Conservation (phyloP, 768 basidiomycete species). For the Boletus bicolor region DNA sequence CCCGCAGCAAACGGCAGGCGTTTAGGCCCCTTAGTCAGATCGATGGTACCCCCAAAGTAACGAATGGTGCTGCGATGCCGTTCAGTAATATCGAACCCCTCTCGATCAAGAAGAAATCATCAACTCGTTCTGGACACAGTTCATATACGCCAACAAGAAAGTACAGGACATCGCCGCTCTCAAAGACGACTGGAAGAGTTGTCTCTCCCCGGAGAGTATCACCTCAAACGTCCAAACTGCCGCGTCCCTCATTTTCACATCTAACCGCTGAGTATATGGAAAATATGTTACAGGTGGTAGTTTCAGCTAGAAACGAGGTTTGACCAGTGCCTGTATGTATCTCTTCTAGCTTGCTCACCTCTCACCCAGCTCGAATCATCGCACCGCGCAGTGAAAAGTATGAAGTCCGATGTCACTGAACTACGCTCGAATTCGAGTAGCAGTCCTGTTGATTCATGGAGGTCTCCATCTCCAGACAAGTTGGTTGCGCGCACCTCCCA, state of each 20-base stretch:
- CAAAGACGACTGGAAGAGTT: slow-evolving; percentile 40
- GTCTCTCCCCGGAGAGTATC: slow-evolving; percentile 54
- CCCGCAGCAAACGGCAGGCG: slow-evolving; percentile 69
- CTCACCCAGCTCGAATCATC: slow-evolving; percentile 62
- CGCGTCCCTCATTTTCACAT: slow-evolving; percentile 23
- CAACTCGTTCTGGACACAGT: slow-evolving; percentile 47
- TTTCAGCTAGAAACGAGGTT: slow-evolving; percentile 67
- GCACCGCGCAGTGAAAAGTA: slow-evolving; percentile 67
- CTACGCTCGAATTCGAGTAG: slow-evolving; percentile 18
- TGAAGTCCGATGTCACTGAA: slow-evolving; percentile 66
- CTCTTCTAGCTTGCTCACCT: slow-evolving; percentile 1
- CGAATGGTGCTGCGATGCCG: slow-evolving; percentile 33
- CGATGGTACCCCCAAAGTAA: slow-evolving; percentile 51
- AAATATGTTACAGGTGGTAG: slow-evolving; percentile 45
- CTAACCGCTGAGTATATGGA: slow-evolving; percentile 40
- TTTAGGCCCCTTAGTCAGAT: slow-evolving; percentile 52
- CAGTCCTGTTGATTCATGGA: slow-evolving; percentile 36
- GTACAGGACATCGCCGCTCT: slow-evolving; percentile 52
- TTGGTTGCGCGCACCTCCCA: slow-evolving; percentile 44
- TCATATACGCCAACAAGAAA: slow-evolving; percentile 35
- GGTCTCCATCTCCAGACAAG: slow-evolving; percentile 60
- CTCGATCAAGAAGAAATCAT: slow-evolving; percentile 82
- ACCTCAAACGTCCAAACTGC: slow-evolving; percentile 45
- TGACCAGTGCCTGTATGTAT: background rate
- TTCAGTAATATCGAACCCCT: slow-evolving; percentile 63